These are phyloP conservation scores for Serendipita sp. DNA, from an alignment of 768 basidiomycete genomes.

Conservation along the genomic window DNA sequence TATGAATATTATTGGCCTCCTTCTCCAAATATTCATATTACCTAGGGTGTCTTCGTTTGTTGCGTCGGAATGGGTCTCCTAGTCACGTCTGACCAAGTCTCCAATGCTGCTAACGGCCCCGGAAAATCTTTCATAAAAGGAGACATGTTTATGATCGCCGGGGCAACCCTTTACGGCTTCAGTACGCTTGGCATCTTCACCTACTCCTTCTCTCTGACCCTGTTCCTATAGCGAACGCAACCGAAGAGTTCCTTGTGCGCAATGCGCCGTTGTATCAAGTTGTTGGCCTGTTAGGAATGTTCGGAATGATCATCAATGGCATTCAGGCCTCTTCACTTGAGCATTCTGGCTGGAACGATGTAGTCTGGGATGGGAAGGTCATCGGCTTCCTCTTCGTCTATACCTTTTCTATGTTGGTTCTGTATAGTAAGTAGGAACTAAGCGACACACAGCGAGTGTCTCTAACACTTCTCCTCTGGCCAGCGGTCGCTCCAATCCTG, in stretches of 20 bases:
- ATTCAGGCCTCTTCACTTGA: conserved; percentile 53
- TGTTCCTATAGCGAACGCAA: conserved; percentile 50
- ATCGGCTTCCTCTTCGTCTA: conserved; percentile 32
- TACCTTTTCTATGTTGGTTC: conserved; percentile 43
- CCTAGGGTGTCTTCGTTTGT: conserved; percentile 56
- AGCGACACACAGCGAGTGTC: neutral
- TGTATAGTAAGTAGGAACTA: conserved; percentile 34
- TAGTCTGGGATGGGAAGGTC: conserved; percentile 56
- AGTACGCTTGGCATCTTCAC: conserved; percentile 31
- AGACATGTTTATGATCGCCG: conserved; percentile 74
- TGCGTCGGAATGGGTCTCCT: conserved; percentile 63
- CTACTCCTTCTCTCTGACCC: neutral
- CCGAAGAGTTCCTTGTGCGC: conserved; percentile 76
- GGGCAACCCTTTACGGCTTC: conserved; percentile 73
- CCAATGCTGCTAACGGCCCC: conserved; percentile 54
- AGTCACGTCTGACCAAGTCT: conserved; percentile 55
- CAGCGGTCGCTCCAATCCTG: conserved; percentile 56
- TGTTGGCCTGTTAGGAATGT: conserved; percentile 75
- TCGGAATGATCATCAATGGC: conserved; percentile 63
- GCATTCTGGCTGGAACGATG: conserved; percentile 44
- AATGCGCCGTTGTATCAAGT: conserved; percentile 63
- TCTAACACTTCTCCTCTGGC: neutral
- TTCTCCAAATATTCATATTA: neutral
- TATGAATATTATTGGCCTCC: conserved; percentile 19
- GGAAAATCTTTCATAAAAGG: conserved; percentile 56